A percentile compares a stretch with the other conserved stretches of the same genome.
Conservation (phyloP, 2,329 filamentous ascomycete genomes). For the Talaromyces funiculosus region DNA sequence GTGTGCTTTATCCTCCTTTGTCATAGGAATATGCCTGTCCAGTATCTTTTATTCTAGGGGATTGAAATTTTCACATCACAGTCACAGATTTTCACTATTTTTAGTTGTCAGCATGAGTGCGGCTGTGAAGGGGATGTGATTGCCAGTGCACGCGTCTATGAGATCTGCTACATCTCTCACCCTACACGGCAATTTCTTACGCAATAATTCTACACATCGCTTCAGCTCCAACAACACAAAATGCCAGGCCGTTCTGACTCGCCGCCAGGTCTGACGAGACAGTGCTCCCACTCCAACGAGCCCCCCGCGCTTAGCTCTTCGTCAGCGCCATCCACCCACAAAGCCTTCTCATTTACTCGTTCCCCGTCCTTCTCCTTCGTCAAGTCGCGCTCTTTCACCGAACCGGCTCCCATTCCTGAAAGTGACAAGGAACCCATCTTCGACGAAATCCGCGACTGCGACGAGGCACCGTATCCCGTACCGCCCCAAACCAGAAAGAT, state of each 20-base stretch:
- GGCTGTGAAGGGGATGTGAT: not conserved
- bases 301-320: conserved; percentile 3
- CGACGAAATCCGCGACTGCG: conserved; percentile 14
- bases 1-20: not conserved
- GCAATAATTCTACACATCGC: not conserved
- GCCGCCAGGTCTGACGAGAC: conserved; percentile 7
- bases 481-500: conserved; percentile 4
- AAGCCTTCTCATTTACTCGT: conserved; percentile 9
- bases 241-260: conserved; percentile 6
- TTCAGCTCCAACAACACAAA: not conserved
- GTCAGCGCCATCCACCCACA: conserved; percentile 8
- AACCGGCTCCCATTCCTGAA: conserved; percentile 8
- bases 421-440: conserved; percentile 13
- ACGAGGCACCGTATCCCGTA: conserved; percentile 11
- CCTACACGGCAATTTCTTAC: not conserved
- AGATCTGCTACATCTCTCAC: not conserved
- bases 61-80: not conserved
- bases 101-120: not conserved
- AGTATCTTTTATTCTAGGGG: not conserved
- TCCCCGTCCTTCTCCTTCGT: conserved; percentile 7
- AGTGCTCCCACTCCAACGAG: conserved; percentile 10
- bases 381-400: not conserved
- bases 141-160: not conserved
- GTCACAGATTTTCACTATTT: not conserved
- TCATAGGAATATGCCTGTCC: not conserved